Evolutionary conservation across 73 alveolate genomes (phyloP).

Genomic region (Tetrahymena thermophila): DNA sequence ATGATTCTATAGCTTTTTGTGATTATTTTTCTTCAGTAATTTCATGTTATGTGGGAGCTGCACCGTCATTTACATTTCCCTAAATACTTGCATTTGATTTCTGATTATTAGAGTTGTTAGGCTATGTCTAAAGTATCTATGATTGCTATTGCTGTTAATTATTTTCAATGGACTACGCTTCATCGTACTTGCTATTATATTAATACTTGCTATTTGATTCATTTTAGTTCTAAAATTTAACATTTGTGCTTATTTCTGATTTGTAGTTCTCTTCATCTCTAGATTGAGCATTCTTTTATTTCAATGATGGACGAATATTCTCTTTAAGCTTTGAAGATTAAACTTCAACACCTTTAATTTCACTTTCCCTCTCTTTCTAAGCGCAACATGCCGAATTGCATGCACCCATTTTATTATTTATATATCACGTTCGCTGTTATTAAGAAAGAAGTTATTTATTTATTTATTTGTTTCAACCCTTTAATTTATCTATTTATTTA

Average conservation of each 20-base stretch:
- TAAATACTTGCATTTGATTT: not conserved
- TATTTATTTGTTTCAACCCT: not conserved
- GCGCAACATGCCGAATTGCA: constrained; percentile 1
- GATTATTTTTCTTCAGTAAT: not conserved
- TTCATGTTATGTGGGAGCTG: not conserved
- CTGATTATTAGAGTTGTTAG: not conserved
- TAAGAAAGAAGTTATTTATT: not conserved
- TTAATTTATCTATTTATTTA: not conserved
- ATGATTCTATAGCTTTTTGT: not conserved
- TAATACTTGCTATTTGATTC: not conserved
- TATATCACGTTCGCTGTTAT: not conserved
- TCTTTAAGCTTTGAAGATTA: not conserved
- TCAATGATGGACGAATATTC: not conserved
- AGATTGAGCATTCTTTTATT: not conserved
- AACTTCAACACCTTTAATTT: not conserved
- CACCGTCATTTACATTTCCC: not conserved
- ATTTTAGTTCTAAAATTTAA: not conserved
- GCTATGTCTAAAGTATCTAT: not conserved
- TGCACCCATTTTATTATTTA: not conserved
- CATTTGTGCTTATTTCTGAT: not conserved
- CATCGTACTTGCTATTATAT: not conserved
- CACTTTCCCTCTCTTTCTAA: not conserved
- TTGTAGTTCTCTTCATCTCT: not conserved
- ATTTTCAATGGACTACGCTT: not conserved
- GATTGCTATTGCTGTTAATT: not conserved